Evolutionary conservation across 139 green algal species (phyloP).

Genomic region (Micromonas pusilla): DNA sequence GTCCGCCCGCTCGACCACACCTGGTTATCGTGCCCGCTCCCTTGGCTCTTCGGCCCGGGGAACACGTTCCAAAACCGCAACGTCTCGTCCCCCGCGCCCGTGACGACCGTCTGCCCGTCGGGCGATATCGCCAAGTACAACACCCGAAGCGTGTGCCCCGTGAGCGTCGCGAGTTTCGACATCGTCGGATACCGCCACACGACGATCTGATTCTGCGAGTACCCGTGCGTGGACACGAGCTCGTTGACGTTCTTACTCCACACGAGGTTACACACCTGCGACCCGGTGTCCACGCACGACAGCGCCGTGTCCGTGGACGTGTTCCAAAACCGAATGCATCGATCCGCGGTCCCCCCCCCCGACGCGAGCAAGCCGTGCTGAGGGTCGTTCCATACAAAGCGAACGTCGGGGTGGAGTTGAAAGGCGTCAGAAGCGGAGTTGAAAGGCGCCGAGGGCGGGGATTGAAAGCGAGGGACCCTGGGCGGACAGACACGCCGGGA

Average conservation of each 20-base stretch:
- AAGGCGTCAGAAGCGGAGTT: too few species aligned
- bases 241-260: conserved; percentile 97
- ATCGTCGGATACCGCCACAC: conserved; percentile 85
- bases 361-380: conserved; percentile 88
- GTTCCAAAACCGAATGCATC: conserved; percentile 96
- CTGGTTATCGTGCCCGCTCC: conserved; percentile 8
- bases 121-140: conserved; percentile 90
- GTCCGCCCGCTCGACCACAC: conserved; percentile 17
- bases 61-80: conserved; percentile 95
- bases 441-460: too few species aligned
- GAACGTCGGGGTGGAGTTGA: too few species aligned
- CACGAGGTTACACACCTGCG: conserved; percentile 84
- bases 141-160: conserved; percentile 84
- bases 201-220: conserved; percentile 92
- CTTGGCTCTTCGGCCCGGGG: conserved; percentile 36
- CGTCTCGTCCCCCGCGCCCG: conserved; percentile 87
- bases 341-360: conserved; percentile 90
- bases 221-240: conserved; percentile 94
- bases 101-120: conserved; percentile 96
- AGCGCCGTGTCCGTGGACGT: conserved; percentile 65
- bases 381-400: too few species aligned
- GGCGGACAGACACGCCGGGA: too few species aligned
- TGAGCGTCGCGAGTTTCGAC: conserved; percentile 80
- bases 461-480: too few species aligned
- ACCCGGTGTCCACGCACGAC: conserved; percentile 82